Evolutionary conservation across 1,139 yeast species (phyloP), one percentile per base, ranked within the genome.

Genomic region (Kodamaea suecica): DNA sequence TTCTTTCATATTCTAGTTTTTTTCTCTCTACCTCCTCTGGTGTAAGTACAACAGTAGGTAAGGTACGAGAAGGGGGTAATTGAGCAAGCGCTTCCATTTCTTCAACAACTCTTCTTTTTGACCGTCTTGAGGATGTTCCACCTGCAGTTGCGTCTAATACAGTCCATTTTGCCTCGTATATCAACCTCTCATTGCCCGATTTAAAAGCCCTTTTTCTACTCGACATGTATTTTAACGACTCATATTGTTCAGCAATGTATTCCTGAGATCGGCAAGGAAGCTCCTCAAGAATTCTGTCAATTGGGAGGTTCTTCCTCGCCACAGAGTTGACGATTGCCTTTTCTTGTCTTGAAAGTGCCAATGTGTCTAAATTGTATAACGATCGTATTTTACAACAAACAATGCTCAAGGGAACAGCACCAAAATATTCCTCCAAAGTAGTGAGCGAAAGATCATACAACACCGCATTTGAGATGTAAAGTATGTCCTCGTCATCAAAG

Each of bases 101-200:
- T n/a, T n/a, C 28, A 12, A 12, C 17, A 4, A 12, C 8, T 25
- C 5, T 14, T 17, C 17, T 11, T 5, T 10, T 13, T 12, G 21
- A 19, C 21, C 28, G 11, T 25, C 28, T 25, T 5, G 28, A 25
- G 5, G 15, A n/a, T 13, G 15, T 20, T 32, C 39, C 17, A 29
- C 30, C 20, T n/a, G 34, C 15, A n/a, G 38, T 15, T 46, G 31
- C 9, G 43, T 39, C 17, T 38, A 36, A 9, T 37, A 44, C 49
- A 12, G 61, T 58, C 74, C 72, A 66, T 36, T 59, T 53, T 1
- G 71, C 68, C 41, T 63, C 66, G 39, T 66, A 67, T 5, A 59
- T 39, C 30, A 67, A 55, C 30, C 59, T 49, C 28, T 66, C 72
- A n/a, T 52, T 47, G 2, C 40, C 34, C 33, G 51, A 56, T 31